phyloP scores from a whole-genome alignment of 1,284 basidiomycete genomes.

The Ganoderma boninense region DNA sequence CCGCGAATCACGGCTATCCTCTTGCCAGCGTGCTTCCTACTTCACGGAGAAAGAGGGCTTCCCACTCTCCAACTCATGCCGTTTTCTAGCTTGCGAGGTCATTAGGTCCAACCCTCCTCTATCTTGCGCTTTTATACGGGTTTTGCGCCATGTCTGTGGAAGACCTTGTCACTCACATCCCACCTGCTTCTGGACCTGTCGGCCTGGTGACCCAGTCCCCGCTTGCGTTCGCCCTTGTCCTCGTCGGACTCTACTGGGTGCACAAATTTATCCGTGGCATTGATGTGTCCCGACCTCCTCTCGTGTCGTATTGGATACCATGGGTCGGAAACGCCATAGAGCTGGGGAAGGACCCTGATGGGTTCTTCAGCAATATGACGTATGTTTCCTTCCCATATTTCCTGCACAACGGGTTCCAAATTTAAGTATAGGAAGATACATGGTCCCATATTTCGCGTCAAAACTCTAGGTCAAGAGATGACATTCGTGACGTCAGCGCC shows the following conservation, averaged over 20 bases:
- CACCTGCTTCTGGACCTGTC: background rate
- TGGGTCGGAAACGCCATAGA: conserved; percentile 36
- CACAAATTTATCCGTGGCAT: conserved; percentile 21
- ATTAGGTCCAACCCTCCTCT: background rate
- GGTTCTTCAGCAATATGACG: conserved; percentile 29
- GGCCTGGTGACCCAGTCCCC: conserved; percentile 21
- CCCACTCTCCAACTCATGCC: background rate
- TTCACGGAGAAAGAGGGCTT: background rate
- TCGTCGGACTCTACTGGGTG: conserved; percentile 24
- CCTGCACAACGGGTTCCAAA: background rate
- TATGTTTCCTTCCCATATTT: conserved; percentile 12
- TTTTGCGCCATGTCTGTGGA: background rate
- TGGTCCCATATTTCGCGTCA: conserved; percentile 32
- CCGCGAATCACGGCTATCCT: too few species aligned
- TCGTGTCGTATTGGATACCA: conserved; percentile 34
- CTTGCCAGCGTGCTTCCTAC: too few species aligned
- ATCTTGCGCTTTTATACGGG: background rate
- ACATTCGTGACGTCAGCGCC: conserved; percentile 32
- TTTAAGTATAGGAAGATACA: conserved; percentile 18
- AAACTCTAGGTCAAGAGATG: conserved; percentile 26
- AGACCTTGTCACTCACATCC: background rate
- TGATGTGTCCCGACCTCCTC: conserved; percentile 33
- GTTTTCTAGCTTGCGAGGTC: background rate
- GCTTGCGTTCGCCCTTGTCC: conserved; percentile 21
- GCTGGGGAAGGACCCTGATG: conserved; percentile 33